Evolutionary conservation across 345 rosid genomes (phyloP).

Genomic region (Acer negundo): DNA sequence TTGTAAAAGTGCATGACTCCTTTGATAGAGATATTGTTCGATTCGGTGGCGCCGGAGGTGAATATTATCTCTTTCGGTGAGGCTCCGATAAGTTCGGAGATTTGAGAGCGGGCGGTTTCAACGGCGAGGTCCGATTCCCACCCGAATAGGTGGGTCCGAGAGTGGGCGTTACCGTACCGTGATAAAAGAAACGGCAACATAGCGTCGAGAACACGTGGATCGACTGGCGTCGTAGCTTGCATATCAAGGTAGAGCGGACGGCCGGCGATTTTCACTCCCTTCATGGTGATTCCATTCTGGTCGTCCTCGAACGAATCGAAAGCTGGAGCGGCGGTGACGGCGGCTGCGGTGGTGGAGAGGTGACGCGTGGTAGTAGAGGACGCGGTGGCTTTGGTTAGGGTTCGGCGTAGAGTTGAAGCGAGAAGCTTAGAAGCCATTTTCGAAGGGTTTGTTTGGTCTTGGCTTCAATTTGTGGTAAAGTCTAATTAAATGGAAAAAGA

Average conservation of each 20-base stretch:
- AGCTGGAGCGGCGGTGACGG: conserved; percentile 7
- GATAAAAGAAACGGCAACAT: conserved; percentile 74
- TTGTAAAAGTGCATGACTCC: conserved; percentile 94
- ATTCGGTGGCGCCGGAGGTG: conserved; percentile 96
- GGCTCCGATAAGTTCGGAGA: conserved; percentile 76
- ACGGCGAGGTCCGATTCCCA: conserved; percentile 96
- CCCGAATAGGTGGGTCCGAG: conserved; percentile 92
- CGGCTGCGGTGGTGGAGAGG: conserved; percentile 42
- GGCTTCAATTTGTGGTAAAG: neutral
- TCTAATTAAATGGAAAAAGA: neutral
- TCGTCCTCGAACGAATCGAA: conserved; percentile 41
- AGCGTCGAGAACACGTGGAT: conserved; percentile 85
- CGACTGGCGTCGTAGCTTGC: conserved; percentile 90
- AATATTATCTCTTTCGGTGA: conserved; percentile 89
- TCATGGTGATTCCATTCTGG: conserved; percentile 47
- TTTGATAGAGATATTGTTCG: conserved; percentile 80
- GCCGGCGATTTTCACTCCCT: conserved; percentile 70
- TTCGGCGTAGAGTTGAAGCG: conserved; percentile 49
- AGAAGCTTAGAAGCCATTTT: conserved; percentile 64
- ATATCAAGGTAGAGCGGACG: conserved; percentile 79
- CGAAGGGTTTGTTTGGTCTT: no score
- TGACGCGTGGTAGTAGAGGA: conserved; percentile 14
- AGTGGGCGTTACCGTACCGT: conserved; percentile 90
- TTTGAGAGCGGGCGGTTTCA: conserved; percentile 74
- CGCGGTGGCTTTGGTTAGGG: conserved; percentile 20